Evolutionary conservation across 345 rosid species (phyloP), one percentile per base, ranked within the genome.

Genomic region (Mallotus nudiflorus): DNA sequence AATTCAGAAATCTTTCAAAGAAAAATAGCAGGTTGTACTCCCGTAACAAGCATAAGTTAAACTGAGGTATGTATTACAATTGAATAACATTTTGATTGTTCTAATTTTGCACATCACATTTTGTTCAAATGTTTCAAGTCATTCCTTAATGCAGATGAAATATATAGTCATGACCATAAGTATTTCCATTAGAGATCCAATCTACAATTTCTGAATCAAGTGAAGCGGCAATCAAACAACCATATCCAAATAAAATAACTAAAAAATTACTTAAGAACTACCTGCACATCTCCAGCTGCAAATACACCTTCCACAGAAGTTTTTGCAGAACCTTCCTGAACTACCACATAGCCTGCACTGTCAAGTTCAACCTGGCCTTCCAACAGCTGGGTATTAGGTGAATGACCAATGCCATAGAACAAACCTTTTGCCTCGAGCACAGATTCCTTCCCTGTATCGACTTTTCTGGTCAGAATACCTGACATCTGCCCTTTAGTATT

Each of bases 251-350:
- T 24, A 66, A 49, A 19, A 49, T 28, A 50, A 53, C 60, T 48
- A 50, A 56, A 68, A 45, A 42, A 57, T 29, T 50, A 37, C 16
- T 33, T 66, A 67, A 35, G 40, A 54, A 75, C 60, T 82, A 94
- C 98, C 97, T 94, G 98, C 62, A 94, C 95, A 81, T 94, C 98
- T 74, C 98, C 98, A 55, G 98, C 97, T 62, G 96, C 98, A 82
- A 91, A 94, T 62, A 91, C 90, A 77, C 98, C 98, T 70, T 88
- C 84, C 24, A 90, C 92, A 28, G 97, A 94, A 74, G 97, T 94
- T 73, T 80, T 87, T 66, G 93, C 85, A 79, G 84, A 27, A 65
- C 98, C 97, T 37, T 94, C 96, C 80, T 67, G 64, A 65, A 94
- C 90, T 61, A 91, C 69, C 61, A 94, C 86, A 37, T 94, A 94